Percentiles rank a stretch among this genome's conserved stretches.
Evolutionary conservation across 352 stramenopile genomes (phyloP).

Genomic region (Phytophthora fragariaefolia): DNA sequence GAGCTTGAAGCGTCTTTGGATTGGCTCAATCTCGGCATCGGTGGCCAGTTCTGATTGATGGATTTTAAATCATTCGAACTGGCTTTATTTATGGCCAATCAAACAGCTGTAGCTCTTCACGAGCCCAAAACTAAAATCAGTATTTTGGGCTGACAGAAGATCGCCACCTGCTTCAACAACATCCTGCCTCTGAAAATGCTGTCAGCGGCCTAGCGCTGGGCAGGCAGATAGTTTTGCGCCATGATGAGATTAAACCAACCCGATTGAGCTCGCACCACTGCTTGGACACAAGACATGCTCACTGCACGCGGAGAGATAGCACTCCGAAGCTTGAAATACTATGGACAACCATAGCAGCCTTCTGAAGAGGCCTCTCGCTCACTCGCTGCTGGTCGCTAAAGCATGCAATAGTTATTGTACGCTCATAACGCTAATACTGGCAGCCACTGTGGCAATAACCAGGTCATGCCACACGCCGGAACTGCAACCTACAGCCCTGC

Average conservation of each 20-base stretch:
- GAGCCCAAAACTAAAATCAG: neutral
- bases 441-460: too few relatives aligned
- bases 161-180: neutral
- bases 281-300: neutral
- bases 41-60: conserved; percentile 39
- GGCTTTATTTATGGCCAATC: conserved; percentile 21
- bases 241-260: too few relatives aligned
- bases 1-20: conserved; percentile 15
- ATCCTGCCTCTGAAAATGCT: too few relatives aligned
- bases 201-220: too few relatives aligned
- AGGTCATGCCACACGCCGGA: too few relatives aligned
- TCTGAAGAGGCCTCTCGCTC: neutral
- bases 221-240: too few relatives aligned
- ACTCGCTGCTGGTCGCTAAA: too few relatives aligned
- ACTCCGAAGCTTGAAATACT: neutral
- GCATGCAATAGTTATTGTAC: too few relatives aligned
- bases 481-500: too few relatives aligned
- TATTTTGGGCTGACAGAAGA: neutral
- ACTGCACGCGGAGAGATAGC: too few relatives aligned
- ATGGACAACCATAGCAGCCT: neutral
- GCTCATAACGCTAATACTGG: too few relatives aligned
- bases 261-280: too few relatives aligned
- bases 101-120: neutral
- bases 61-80: conserved; percentile 47
- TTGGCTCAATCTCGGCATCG: conserved; percentile 42